These are phyloP conservation scores for Penicillium sp. DNA, from an alignment of 2,329 filamentous ascomycete genomes.

Conservation along the genomic window DNA sequence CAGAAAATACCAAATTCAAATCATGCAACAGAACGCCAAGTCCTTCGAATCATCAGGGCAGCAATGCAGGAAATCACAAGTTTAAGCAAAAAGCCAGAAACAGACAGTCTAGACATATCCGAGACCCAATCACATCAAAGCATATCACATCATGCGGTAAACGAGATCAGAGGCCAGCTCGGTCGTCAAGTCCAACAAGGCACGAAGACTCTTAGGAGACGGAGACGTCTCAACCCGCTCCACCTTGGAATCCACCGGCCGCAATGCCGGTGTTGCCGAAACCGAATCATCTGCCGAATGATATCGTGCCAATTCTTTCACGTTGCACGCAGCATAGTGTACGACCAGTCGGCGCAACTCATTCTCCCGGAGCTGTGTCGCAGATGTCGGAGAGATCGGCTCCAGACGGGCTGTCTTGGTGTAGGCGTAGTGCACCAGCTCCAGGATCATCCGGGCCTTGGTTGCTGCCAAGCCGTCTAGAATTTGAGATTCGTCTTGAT, in stretches of 20 bases:
- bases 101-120: neutral
- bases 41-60: neutral
- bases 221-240: slow-evolving; percentile 16
- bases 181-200: slow-evolving; percentile 37
- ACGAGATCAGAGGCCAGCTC: slow-evolving; percentile 44
- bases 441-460: slow-evolving; percentile 37
- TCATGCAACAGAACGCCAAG: slow-evolving; percentile 8
- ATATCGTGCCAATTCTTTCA: slow-evolving; percentile 39
- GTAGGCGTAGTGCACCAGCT: slow-evolving; percentile 41
- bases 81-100: slow-evolving; percentile 6
- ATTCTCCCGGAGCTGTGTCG: slow-evolving; percentile 39
- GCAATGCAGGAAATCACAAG: slow-evolving; percentile 13
- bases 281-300: slow-evolving; percentile 29
- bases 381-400: slow-evolving; percentile 36
- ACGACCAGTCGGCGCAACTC: slow-evolving; percentile 41
- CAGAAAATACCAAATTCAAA: slow-evolving; percentile 14
- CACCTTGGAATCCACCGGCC: slow-evolving; percentile 19
- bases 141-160: slow-evolving; percentile 41
- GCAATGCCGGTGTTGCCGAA: slow-evolving; percentile 19
- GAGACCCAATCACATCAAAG: slow-evolving; percentile 5
- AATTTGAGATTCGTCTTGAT: slow-evolving; percentile 18
- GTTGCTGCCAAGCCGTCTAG: slow-evolving; percentile 24
- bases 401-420: slow-evolving; percentile 41
- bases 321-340: slow-evolving; percentile 43
- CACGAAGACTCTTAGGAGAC: slow-evolving; percentile 32